phyloP scores from a whole-genome alignment of 164 flowering plant species.

The Liriodendron chinense region DNA sequence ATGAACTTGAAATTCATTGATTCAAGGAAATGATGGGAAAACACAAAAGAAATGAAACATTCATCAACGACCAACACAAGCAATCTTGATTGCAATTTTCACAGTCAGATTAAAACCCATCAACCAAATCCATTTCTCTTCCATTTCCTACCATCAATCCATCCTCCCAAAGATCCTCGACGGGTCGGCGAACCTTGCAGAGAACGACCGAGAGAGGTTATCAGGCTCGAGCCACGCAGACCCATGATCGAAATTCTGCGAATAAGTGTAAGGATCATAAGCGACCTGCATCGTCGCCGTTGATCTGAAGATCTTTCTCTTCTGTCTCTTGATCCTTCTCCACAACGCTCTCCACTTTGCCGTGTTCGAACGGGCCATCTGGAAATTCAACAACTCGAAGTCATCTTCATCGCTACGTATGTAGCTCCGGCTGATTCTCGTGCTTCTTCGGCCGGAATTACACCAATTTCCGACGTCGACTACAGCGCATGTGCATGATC shows the following conservation, averaged over 20 bases:
- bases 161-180: slow-evolving; percentile 29
- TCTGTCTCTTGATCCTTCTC: slow-evolving; percentile 42
- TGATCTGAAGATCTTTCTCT: slow-evolving; percentile 16
- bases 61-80: neutral
- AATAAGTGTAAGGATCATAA: slow-evolving; percentile 53
- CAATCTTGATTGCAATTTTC: neutral
- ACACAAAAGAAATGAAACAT: neutral
- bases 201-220: slow-evolving; percentile 57
- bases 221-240: slow-evolving; percentile 48
- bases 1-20: neutral
- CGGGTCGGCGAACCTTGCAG: slow-evolving; percentile 58
- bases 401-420: slow-evolving; percentile 7
- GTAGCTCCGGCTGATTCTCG: slow-evolving; percentile 13
- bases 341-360: slow-evolving; percentile 47
- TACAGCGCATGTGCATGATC: slow-evolving; percentile 7
- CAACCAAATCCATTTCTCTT: neutral
- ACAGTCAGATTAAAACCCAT: neutral
- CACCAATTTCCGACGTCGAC: slow-evolving; percentile 36
- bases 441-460: slow-evolving; percentile 24
- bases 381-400: slow-evolving; percentile 7
- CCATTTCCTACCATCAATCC: slow-evolving; percentile 1
- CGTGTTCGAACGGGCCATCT: slow-evolving; percentile 7
- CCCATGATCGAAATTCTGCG: slow-evolving; percentile 72
- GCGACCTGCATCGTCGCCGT: slow-evolving; percentile 8
- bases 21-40: neutral